These are phyloP conservation scores for Leucosporidium creatinivorum DNA, from an alignment of 768 basidiomycete species.

Conservation along the genomic window DNA sequence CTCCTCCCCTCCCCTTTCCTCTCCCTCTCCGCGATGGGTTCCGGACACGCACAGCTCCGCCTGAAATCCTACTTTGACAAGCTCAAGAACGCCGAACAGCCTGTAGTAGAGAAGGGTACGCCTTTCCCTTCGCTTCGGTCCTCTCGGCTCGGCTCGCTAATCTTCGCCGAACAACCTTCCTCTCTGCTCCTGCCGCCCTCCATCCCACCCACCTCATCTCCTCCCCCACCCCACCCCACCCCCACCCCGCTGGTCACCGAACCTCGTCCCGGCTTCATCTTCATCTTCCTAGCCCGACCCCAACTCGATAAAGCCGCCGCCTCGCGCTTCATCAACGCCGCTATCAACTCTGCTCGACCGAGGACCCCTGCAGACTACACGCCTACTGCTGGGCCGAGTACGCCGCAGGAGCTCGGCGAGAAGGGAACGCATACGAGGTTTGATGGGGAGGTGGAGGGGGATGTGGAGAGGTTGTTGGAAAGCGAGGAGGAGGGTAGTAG, in stretches of 20 bases:
- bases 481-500: conserved; percentile 42
- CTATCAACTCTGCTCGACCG: conserved; percentile 11
- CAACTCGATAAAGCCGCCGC: conserved; percentile 73
- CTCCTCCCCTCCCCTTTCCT: neutral
- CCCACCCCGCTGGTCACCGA: neutral
- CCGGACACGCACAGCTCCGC: conserved; percentile 49
- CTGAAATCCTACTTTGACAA: conserved; percentile 75
- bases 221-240: neutral
- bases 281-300: conserved; percentile 41
- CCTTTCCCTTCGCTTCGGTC: neutral
- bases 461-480: conserved; percentile 57
- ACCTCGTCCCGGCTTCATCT: too few relatives aligned
- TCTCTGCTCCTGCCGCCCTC: too few relatives aligned
- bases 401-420: conserved; percentile 1
- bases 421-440: conserved; percentile 26
- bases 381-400: conserved; percentile 2
- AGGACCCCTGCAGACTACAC: neutral
- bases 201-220: too few relatives aligned
- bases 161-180: too few relatives aligned
- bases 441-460: conserved; percentile 41
- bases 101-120: neutral
- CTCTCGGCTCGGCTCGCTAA: too few relatives aligned
- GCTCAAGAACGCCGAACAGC: conserved; percentile 46
- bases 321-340: conserved; percentile 63
- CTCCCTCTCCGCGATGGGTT: neutral